phyloP scores from a whole-genome alignment of 768 basidiomycete species.

The Lactarius hatsudake region DNA sequence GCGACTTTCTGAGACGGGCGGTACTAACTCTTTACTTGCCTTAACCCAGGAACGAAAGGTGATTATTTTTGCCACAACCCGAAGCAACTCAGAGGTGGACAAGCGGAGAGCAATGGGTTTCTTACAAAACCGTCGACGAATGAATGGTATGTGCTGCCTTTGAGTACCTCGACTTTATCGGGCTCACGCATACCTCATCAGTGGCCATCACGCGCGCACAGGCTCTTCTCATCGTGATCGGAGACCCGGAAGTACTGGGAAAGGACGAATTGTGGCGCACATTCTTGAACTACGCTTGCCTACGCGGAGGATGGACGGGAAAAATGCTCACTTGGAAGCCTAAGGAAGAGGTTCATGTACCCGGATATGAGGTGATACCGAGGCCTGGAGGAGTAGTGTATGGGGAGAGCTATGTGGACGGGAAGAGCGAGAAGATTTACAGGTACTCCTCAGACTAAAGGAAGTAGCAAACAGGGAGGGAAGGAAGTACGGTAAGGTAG shows the following conservation, averaged over 20 bases:
- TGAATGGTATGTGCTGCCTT: constrained; percentile 30
- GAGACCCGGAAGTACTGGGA: constrained; percentile 55
- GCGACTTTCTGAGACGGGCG: background rate
- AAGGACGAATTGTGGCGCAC: constrained; percentile 62
- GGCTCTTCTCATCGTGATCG: constrained; percentile 57
- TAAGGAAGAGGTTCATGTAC: background rate
- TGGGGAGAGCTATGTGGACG: constrained; percentile 12
- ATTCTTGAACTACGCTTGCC: constrained; percentile 57
- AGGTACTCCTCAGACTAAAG: background rate
- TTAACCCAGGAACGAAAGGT: constrained; percentile 38
- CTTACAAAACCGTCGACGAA: constrained; percentile 33
- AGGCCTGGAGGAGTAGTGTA: background rate
- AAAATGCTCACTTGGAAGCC: constrained; percentile 52
- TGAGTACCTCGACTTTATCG: background rate
- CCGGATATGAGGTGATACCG: background rate
- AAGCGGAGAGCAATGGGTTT: constrained; percentile 33
- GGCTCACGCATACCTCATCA: constrained; percentile 28
- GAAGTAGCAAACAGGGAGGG: background rate
- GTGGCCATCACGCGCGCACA: constrained; percentile 63
- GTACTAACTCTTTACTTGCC: background rate
- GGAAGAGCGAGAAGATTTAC: constrained; percentile 7
- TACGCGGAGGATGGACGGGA: constrained; percentile 55
- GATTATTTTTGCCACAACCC: constrained; percentile 41
- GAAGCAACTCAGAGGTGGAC: constrained; percentile 36
- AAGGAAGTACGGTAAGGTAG: background rate